Conservation (phyloP, 2,329 filamentous ascomycete species). For the Sclerotinia trifoliorum region DNA sequence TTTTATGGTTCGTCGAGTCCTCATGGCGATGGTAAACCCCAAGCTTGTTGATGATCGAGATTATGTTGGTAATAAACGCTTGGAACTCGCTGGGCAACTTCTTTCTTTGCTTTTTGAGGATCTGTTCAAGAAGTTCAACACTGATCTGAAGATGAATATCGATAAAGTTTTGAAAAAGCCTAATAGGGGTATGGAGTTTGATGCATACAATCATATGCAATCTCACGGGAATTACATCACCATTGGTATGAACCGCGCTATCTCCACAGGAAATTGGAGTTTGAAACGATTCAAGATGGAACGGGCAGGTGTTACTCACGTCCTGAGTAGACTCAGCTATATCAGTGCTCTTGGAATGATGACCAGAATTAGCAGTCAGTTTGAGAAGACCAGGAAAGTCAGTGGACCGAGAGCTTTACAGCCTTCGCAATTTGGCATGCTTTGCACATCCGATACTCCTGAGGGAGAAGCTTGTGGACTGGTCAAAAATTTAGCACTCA, state of each 20-base stretch:
- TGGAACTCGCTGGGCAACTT: slow-evolving; percentile 93
- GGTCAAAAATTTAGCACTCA: slow-evolving; percentile 95
- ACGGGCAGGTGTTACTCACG: slow-evolving; percentile 91
- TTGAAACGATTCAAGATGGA: slow-evolving; percentile 99
- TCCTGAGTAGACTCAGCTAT: slow-evolving; percentile 91
- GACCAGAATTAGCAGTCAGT: slow-evolving; percentile 97
- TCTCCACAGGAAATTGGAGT: slow-evolving; percentile 97
- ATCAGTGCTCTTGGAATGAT: slow-evolving; percentile 98
- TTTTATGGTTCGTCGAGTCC: slow-evolving; percentile 92
- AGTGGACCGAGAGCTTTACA: slow-evolving; percentile 93
- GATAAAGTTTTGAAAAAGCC: slow-evolving; percentile 96
- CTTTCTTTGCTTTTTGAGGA: slow-evolving; percentile 94
- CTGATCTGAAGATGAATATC: slow-evolving; percentile 85
- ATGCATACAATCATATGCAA: slow-evolving; percentile 80
- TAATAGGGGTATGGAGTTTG: slow-evolving; percentile 82
- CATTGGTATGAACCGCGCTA: slow-evolving; percentile 89
- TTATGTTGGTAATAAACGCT: slow-evolving; percentile 95
- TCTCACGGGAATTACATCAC: slow-evolving; percentile 87
- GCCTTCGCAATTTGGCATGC: slow-evolving; percentile 96
- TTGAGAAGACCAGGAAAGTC: slow-evolving; percentile 97
- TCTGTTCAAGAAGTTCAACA: slow-evolving; percentile 92
- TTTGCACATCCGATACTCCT: slow-evolving; percentile 94
- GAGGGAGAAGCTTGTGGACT: slow-evolving; percentile 98
- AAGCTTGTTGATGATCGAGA: slow-evolving; percentile 93
- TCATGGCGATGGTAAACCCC: slow-evolving; percentile 89